phyloP scores from a whole-genome alignment of 768 basidiomycete species.

The Lactarius hatsudake region DNA sequence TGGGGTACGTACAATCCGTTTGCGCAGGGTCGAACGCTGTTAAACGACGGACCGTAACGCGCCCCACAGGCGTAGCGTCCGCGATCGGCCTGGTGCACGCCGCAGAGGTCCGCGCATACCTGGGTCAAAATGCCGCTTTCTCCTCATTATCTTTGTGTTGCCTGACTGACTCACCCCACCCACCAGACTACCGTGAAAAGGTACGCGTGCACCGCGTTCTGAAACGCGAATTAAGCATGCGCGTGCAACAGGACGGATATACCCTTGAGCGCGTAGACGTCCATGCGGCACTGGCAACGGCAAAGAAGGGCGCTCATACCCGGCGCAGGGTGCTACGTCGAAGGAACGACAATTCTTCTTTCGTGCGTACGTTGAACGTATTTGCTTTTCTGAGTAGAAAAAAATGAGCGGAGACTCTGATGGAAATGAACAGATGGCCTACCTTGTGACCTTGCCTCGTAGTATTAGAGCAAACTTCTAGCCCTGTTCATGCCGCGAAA shows the following conservation, averaged over 20 bases:
- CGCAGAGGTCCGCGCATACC: slow-evolving; percentile 74
- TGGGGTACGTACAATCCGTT: slow-evolving; percentile 58
- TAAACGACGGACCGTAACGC: too few species aligned
- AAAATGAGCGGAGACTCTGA: too few species aligned
- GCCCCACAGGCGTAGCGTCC: slow-evolving; percentile 66
- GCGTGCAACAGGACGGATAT: slow-evolving; percentile 71
- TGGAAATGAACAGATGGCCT: too few species aligned
- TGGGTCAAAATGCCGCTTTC: slow-evolving; percentile 48
- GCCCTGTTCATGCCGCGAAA: too few species aligned
- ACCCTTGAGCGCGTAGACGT: slow-evolving; percentile 78
- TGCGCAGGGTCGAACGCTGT: too few species aligned
- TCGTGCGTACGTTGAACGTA: slow-evolving; percentile 43
- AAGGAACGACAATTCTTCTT: slow-evolving; percentile 83
- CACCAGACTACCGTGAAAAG: slow-evolving; percentile 77
- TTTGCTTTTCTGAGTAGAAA: too few species aligned
- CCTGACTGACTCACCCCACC: too few species aligned
- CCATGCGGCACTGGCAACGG: slow-evolving; percentile 42
- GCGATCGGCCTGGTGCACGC: slow-evolving; percentile 78
- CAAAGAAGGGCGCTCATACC: slow-evolving; percentile 39
- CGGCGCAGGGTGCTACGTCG: slow-evolving; percentile 81
- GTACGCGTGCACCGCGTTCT: slow-evolving; percentile 35
- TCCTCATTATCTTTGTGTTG: not conserved
- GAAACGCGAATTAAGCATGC: not conserved
- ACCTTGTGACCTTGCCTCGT: too few species aligned
- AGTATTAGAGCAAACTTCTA: too few species aligned